Base-by-base conservation (phyloP, 257 asterid genomes). In the Fraxinus anomala region DNA sequence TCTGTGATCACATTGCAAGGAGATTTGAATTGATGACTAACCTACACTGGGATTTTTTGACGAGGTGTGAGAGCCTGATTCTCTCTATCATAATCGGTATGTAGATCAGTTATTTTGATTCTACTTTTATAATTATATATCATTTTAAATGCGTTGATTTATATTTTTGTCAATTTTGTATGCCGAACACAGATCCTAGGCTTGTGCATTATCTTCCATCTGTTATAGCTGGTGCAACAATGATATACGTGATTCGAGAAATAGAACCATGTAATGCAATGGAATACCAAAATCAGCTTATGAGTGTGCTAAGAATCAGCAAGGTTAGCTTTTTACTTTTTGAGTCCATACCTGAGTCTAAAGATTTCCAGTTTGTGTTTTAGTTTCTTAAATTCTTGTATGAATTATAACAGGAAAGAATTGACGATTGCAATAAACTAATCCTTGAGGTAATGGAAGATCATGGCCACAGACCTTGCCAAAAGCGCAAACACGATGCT, bases 141-240 rank as follows among this genome's bases (percentile, higher is more conserved):
- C 24, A 54, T 24, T 63, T 4, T 24, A 63, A 26, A 63, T 24
- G 19, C 19, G 1, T 12, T 23, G 6, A 7, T 63, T 63, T 63
- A 24, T 23, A 9, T 23, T 10, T 63, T 23, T 61, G 31, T 61
- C 13, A 23, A 61, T 23, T 61, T 11, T 3, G 7, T 63, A 24
- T 12, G 34, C 16, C 6, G 13, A 63, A 12, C 16, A 63, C 76
- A 79, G 79, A 79, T 79, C 70, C 40, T 59, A 79, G 79, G 49
- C 39, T 73, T 66, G 31, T 49, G 13, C 74, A 21, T 47, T 74
- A 49, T 67, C 44, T n/a, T 42, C 92, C 92, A 66, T 91, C 92
- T 49, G 86, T 89, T 56, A 78, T 89, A 73, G 90, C 92, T 81
- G 83, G 87, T 82, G 92, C 91, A 19, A 71, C 86, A 9, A 88